These are phyloP conservation scores for Pseudozyma sp. DNA, from an alignment of 1,284 basidiomycete species.

Conservation along the genomic window DNA sequence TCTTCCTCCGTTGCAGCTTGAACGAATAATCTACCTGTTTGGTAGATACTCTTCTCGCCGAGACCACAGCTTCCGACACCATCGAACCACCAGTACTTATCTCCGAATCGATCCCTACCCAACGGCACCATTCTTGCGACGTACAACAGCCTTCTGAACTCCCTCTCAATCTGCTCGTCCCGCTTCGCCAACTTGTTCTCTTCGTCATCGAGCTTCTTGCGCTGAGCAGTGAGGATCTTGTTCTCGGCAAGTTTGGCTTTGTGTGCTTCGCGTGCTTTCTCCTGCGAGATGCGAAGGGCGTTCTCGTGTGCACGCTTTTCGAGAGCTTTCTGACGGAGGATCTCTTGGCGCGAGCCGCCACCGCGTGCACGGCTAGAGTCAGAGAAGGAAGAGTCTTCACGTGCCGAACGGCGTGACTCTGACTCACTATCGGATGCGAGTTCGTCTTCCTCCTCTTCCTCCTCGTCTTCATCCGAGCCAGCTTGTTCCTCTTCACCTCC, in stretches of 20 bases:
- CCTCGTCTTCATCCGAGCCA: conserved; percentile 7
- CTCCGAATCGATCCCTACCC: conserved; percentile 91
- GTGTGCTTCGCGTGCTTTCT: conserved; percentile 51
- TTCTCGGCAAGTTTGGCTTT: conserved; percentile 54
- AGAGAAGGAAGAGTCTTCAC: conserved; percentile 51
- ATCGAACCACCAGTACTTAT: conserved; percentile 98
- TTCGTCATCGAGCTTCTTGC: conserved; percentile 75
- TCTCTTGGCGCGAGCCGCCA: conserved; percentile 55
- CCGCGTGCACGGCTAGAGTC: conserved; percentile 14
- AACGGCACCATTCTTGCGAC: conserved; percentile 86
- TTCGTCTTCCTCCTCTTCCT: conserved; percentile 51
- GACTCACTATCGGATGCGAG: conserved; percentile 47
- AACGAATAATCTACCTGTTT: conserved; percentile 87
- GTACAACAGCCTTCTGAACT: conserved; percentile 87
- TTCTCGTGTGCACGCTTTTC: conserved; percentile 58
- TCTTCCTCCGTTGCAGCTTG: conserved; percentile 83
- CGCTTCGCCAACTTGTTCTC: conserved; percentile 81
- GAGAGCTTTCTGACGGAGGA: conserved; percentile 63
- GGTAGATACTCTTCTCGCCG: conserved; percentile 74
- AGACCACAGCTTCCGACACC: conserved; percentile 81
- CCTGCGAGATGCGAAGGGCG: conserved; percentile 33
- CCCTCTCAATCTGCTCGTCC: conserved; percentile 88
- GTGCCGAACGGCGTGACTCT: conserved; percentile 33
- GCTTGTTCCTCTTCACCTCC: conserved; percentile 11
- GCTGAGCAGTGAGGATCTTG: conserved; percentile 57